Percentiles rank a stretch among this genome's conserved stretches.
Conservation (phyloP, 352 stramenopile species). For the Phytophthora rubi region DNA sequence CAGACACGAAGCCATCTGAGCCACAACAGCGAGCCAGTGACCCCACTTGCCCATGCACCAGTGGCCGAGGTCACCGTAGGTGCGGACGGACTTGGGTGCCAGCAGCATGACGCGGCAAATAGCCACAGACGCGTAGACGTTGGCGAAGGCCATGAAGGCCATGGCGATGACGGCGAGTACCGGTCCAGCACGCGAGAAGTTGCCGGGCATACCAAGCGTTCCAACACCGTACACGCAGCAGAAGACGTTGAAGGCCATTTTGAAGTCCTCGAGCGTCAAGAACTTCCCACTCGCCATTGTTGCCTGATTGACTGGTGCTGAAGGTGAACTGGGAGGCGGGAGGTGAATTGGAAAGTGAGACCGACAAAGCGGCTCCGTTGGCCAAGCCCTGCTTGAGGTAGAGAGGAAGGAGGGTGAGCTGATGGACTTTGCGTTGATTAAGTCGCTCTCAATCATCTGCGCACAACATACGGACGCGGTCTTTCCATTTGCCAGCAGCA, state of each 20-base stretch:
- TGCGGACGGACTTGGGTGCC: slow-evolving; percentile 52
- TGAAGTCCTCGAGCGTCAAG: slow-evolving; percentile 10
- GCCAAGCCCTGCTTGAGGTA: not conserved
- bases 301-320: not conserved
- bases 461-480: not conserved
- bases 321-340: not conserved
- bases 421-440: not conserved
- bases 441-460: not conserved
- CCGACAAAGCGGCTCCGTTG: not conserved
- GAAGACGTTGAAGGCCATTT: slow-evolving; percentile 34
- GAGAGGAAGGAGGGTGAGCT: not conserved
- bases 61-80: slow-evolving; percentile 63
- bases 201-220: slow-evolving; percentile 33
- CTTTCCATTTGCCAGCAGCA: not conserved
- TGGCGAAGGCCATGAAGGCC: slow-evolving; percentile 68
- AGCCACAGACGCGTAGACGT: slow-evolving; percentile 58
- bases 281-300: not conserved
- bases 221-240: slow-evolving; percentile 32
- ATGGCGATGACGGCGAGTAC: slow-evolving; percentile 45
- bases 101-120: slow-evolving; percentile 62
- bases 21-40: slow-evolving; percentile 51
- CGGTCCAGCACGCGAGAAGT: slow-evolving; percentile 24
- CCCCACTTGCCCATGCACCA: slow-evolving; percentile 57
- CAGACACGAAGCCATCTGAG: slow-evolving; percentile 54
- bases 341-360: slow-evolving; percentile 1